Base-by-base conservation (phyloP, 2,329 filamentous ascomycete genomes). In the Colletotrichum godetiae region DNA sequence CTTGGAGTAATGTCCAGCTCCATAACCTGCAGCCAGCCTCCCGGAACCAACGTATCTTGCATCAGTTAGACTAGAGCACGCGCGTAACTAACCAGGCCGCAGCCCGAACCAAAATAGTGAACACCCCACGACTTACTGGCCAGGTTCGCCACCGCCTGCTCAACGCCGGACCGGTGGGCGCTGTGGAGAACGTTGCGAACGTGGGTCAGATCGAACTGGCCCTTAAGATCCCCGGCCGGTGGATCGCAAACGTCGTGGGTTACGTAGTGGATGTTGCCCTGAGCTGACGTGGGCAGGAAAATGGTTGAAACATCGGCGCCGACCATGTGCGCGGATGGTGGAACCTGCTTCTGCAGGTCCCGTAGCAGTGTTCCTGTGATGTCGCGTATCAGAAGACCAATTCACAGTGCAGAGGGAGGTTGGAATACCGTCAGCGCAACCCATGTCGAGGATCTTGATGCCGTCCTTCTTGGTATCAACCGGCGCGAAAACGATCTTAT, bases 361-460 rank as follows among this genome's bases (percentile, higher is more conserved):
- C 74, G 66, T 49, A 74, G 73, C 0, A 76, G 58, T 4, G 73
- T 75, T 35, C 74, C 74, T 76, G 12, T 11, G 13, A 49, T 24
- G 13, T 58, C 49, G 63, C 56, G 35, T 61, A 24, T 35, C 12
- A 15, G 6, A 49, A n/a, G 15, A 7, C 7, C 10, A 12, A 2
- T 60, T 15, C 10, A 37, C 27, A 22, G 2, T 49, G 22, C 19
- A 5, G 52, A 6, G 12, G 1, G 29, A 19, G 13, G 35, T 27
- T 15, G 35, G 49, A 69, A 46, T 59, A 75, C 73, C 74, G 59
- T 76, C 74, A 11, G 74, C 74, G 56, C 74, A 76, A 13, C 74
- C 74, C 59, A 76, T 61, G 46, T 76, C 74, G 13, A 76, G 69
- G 35, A 76, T 46, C 57, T 65, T 73, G 5, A 75, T 29, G 1